Conservation (phyloP, 257 asterid genomes). For the Thymus quinquecostatus region DNA sequence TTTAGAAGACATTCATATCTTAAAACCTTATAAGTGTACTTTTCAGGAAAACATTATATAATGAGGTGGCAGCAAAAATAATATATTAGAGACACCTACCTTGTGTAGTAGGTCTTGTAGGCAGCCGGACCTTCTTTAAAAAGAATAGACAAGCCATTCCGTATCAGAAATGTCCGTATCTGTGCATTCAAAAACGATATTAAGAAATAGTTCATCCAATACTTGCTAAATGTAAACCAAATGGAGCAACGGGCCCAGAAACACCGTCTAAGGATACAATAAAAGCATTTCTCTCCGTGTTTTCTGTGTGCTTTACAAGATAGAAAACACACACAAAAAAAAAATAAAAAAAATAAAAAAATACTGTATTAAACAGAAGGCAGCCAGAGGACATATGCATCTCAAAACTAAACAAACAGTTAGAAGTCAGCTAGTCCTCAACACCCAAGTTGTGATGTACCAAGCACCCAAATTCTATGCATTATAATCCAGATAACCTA, state of each 20-base stretch:
- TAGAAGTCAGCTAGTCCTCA: not conserved
- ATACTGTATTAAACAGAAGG: not conserved
- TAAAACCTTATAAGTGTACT: constrained; percentile 9
- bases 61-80: constrained; percentile 20
- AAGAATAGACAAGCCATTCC: constrained; percentile 88
- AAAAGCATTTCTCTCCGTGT: not conserved
- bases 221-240: constrained; percentile 19
- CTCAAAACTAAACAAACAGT: constrained; percentile 1
- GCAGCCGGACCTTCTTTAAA: constrained; percentile 93
- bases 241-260: constrained; percentile 11
- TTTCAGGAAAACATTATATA: constrained; percentile 19
- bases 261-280: constrained; percentile 4
- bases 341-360: not conserved
- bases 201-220: constrained; percentile 21
- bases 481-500: not conserved
- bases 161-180: constrained; percentile 87
- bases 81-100: constrained; percentile 49
- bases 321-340: not conserved
- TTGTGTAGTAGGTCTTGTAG: constrained; percentile 84
- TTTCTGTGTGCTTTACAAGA: not conserved
- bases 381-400: not conserved
- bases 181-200: constrained; percentile 42
- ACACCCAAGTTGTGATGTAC: not conserved
- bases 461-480: not conserved
- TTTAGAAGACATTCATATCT: constrained; percentile 15